Conservation (phyloP, 140 eudicot genomes). For the Senecio squalidus region DNA sequence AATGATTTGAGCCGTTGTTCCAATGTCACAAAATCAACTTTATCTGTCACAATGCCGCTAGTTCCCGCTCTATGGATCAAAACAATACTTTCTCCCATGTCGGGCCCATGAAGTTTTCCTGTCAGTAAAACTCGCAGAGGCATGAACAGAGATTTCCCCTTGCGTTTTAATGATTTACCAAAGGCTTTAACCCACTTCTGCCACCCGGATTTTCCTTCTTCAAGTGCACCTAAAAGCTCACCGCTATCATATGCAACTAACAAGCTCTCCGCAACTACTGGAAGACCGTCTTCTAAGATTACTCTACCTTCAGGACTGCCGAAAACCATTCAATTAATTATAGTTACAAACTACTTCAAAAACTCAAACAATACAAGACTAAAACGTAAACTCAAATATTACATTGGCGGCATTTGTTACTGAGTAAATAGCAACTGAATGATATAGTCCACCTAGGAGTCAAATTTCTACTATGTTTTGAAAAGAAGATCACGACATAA, state of each 20-base stretch:
- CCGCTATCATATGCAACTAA: conserved; percentile 80
- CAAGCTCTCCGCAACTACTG: conserved; percentile 63
- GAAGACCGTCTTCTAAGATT: conserved; percentile 58
- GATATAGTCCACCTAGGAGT: not conserved
- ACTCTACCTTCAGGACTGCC: conserved; percentile 73
- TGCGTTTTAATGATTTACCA: conserved; percentile 75
- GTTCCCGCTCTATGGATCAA: conserved; percentile 57
- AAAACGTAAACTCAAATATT: not conserved
- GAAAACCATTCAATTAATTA: not conserved
- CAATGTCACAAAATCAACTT: conserved; percentile 50
- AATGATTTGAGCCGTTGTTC: conserved; percentile 64
- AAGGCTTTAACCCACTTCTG: conserved; percentile 83
- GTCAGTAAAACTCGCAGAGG: conserved; percentile 85
- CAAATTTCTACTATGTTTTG: not conserved
- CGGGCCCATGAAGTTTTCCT: conserved; percentile 96
- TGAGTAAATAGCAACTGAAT: not conserved
- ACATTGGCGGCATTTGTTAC: too few relatives aligned
- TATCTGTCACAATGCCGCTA: conserved; percentile 42
- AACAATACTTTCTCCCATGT: conserved; percentile 59
- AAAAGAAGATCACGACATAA: too few relatives aligned
- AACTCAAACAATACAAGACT: not conserved
- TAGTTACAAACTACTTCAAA: not conserved
- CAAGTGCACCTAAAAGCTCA: conserved; percentile 63
- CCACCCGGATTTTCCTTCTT: conserved; percentile 77
- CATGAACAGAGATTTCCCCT: conserved; percentile 93